Percentiles rank a stretch among this genome's conserved stretches.
Conservation (phyloP, 805 yeast genomes). For the Pichia nakasei region DNA sequence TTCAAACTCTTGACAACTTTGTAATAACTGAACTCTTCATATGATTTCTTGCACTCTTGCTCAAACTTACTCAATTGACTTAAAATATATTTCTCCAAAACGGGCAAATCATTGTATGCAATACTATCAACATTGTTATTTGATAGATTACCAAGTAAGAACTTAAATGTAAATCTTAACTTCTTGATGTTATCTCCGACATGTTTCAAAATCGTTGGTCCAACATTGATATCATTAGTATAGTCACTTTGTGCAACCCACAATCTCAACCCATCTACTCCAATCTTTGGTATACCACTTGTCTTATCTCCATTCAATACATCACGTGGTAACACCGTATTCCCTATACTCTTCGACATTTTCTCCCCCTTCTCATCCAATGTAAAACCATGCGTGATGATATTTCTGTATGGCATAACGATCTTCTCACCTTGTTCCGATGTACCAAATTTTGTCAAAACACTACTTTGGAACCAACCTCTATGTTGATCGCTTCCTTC, state of each 20-base stretch:
- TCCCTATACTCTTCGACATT: slow-evolving; percentile 92
- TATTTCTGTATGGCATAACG: slow-evolving; percentile 53
- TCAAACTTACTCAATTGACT: slow-evolving; percentile 44
- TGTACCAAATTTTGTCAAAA: slow-evolving; percentile 63
- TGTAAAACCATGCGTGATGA: slow-evolving; percentile 91
- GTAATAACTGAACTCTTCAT: slow-evolving; percentile 54
- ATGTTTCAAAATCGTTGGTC: slow-evolving; percentile 61
- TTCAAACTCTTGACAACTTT: slow-evolving; percentile 60
- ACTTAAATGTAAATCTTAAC: slow-evolving; percentile 71
- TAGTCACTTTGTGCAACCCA: slow-evolving; percentile 89
- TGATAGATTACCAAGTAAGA: slow-evolving; percentile 69
- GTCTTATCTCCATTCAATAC: slow-evolving; percentile 54
- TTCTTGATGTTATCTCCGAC: slow-evolving; percentile 78
- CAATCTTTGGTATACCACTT: slow-evolving; percentile 51
- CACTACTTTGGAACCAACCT: slow-evolving; percentile 97
- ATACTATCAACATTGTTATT: slow-evolving; percentile 21
- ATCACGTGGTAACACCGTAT: slow-evolving; percentile 60
- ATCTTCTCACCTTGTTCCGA: slow-evolving; percentile 16
- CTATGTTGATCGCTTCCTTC: slow-evolving; percentile 99
- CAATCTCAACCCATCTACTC: slow-evolving; percentile 83
- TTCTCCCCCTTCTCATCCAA: slow-evolving; percentile 79
- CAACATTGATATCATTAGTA: slow-evolving; percentile 68
- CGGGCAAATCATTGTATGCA: slow-evolving; percentile 30
- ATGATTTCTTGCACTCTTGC: slow-evolving; percentile 33
- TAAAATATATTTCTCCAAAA: slow-evolving; percentile 56